A percentile compares a stretch with the other conserved stretches of the same genome.
Conservation (phyloP, 495 filamentous ascomycete genomes). For the Astrocystis sublimbata region DNA sequence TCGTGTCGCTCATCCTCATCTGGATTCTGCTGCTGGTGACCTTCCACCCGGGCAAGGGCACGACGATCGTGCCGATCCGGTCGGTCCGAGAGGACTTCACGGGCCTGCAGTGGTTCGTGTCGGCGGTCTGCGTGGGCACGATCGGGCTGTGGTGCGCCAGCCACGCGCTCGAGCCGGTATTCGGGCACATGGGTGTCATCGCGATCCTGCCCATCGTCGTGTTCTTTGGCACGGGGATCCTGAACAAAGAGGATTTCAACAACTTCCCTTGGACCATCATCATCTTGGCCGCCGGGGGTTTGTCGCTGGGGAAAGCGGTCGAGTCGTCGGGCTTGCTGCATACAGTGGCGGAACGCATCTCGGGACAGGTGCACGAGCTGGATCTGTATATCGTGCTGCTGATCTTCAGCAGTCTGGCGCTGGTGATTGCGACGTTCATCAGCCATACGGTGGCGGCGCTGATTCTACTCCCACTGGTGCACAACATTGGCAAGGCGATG, state of each 20-base stretch:
- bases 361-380: slow-evolving; percentile 67
- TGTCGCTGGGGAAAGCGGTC: slow-evolving; percentile 92
- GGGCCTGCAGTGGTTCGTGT: slow-evolving; percentile 92
- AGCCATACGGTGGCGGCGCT: slow-evolving; percentile 95
- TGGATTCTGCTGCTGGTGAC: slow-evolving; percentile 84
- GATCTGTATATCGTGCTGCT: slow-evolving; percentile 86
- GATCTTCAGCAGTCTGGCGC: slow-evolving; percentile 80
- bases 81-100: slow-evolving; percentile 85
- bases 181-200: slow-evolving; percentile 98
- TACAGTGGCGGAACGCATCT: slow-evolving; percentile 78
- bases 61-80: slow-evolving; percentile 88
- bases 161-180: slow-evolving; percentile 81
- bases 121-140: slow-evolving; percentile 76
- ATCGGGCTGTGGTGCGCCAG: slow-evolving; percentile 91
- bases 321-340: slow-evolving; percentile 91
- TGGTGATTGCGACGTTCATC: slow-evolving; percentile 97
- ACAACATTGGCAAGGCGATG: slow-evolving; percentile 80
- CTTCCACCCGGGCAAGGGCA: slow-evolving; percentile 80
- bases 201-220: slow-evolving; percentile 93
- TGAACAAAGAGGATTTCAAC: slow-evolving; percentile 99
- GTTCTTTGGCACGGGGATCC: slow-evolving; percentile 95
- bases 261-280: slow-evolving; percentile 99
- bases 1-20: slow-evolving; percentile 84
- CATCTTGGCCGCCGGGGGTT: slow-evolving; percentile 91
- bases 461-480: slow-evolving; percentile 90